Base-by-base conservation (phyloP, 345 rosid genomes). In the Kandelia obovata region DNA sequence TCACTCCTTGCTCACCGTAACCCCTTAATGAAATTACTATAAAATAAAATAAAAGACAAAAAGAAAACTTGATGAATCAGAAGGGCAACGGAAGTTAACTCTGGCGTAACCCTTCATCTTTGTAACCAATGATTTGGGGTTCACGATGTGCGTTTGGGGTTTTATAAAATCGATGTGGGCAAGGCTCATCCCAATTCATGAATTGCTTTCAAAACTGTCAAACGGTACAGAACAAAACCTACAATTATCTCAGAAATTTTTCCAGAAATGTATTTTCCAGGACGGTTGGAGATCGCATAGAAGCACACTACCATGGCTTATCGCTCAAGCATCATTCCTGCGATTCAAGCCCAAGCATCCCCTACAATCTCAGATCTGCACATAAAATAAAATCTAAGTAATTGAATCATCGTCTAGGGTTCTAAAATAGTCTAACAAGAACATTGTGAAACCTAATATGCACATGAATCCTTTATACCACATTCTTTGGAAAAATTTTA, bases 261-360 rank as follows among this genome's bases (percentile, higher is more conserved):
- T 10, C 11, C 60, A 69, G 65, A 63, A 23, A 21, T 46, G 39
- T 16, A 61, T 9, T 55, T 31, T 26, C 27, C 23, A 1, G 17
- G 61, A 3, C 31, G 51, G 20, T 57, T 23, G 32, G 68, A n/a
- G 30, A 39, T 61, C 30, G 21, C 17, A 34, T 28, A 21, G 37
- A 27, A 53, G 19, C 27, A 58, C 65, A 56, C 66, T 32, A 10
- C 61, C 63, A 34, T 53, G 16, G 39, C 26, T 13, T 11, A 19
- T 35, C 13, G 71, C 77, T 66, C 76, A 31, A 76, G 79, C 79
- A 62, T 63, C 83, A 73, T 77, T 63, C 53, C 73, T 25, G 37
- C 73, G 15, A 49, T 59, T 77, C 83, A 66, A 66, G 72, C 79
- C 72, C 76, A 59, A 72, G 81, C 80, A 68, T 60, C 16, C 32